Base-by-base conservation (phyloP, 257 asterid species). In the Petunia secreta region DNA sequence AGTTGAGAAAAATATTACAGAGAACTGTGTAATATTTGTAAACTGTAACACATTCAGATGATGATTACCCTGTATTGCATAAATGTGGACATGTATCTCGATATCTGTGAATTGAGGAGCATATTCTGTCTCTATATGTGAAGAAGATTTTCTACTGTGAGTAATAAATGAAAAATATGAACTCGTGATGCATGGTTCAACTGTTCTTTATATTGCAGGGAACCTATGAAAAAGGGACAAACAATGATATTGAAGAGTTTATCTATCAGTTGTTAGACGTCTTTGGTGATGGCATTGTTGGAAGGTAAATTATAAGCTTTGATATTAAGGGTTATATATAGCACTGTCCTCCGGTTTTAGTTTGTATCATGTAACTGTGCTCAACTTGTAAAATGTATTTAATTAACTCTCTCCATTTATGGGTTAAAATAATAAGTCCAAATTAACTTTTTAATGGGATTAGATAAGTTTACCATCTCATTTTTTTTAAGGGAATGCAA, bases 151-250 rank as follows among this genome's bases (percentile, higher is more conserved):
- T 25, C 60, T 48, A 48, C 25, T 71, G 34, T 0, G 25, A 48
- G 77, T 34, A 41, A 67, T 8, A 43, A 5, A 8, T 46, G 58
- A 25, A 71, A 71, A 10, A 25, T 48, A 46, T 48, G 77, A 71
- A 71, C 77, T 71, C 60, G 48, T 71, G 77, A 15, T 48, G 60
- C 48, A 48, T 71, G 77, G 4, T 48, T 71, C 77, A 43, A 11
- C 11, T 40, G 16, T 10, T 75, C 73, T 79, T 74, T 55, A 55
- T 82, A 81, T 86, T 87, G 80, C 87, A 95, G 98, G 97, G 84
- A 55, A 91, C 95, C 53, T 95, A 92, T 79, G 97, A 93, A 89
- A 95, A 93, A 89, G 98, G 99, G 74, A 89, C 98, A 40, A 91
- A 88, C 11, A 88, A 89, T 85, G 99, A 95, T 41, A 92, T 95